Base-by-base conservation (phyloP, 441 rosid species). In the Aleurites moluccanus region DNA sequence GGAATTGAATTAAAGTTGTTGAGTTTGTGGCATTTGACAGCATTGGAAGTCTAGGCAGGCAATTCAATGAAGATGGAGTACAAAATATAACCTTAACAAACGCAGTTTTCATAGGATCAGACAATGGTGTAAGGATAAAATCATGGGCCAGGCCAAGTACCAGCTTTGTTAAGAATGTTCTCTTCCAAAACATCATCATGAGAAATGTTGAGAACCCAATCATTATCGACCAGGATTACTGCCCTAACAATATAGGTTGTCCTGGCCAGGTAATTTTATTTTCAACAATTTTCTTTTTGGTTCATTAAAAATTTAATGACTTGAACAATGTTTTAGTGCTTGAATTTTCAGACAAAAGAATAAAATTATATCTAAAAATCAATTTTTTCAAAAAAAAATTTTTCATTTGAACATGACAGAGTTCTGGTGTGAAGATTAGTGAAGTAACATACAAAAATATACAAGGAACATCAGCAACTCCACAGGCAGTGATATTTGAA, bases 91-190 rank as follows among this genome's bases (percentile, higher is more conserved):
- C 92, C 15, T 4, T 91, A 11, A 79, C 85, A 3, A 68, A 69
- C 66, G 73, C 91, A 0, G 80, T 79, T 20, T 89, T 91, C 79
- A 81, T 69, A 1, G 83, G 89, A 44, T 76, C 96, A 33, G 78
- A 85, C 30, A 91, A 91, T 38, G 96, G 96, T 0, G 86, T 88
- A 27, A 75, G 96, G 80, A 89, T 91, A 1, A 91, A 91, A 76
- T 77, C 91, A 27, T 89, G 96, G 96, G 96, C 87, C 0, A 88
- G 81, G 42, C 86, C 91, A 21, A 89, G 91, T 64, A 91, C 61
- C 23, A 83, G 86, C 4, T 89, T 71, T 67, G 92, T 84, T 18
- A 86, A 64, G 30, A 85, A 85, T 63, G 69, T 89, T 33, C 68
- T 82, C 69, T 88, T 85, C 69, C 84, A 79, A 61, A 77, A 88